Evolutionary conservation across 129 eudicot genomes (phyloP), one percentile per base, ranked within the genome.

Genomic region (Smallanthus sonchifolius): DNA sequence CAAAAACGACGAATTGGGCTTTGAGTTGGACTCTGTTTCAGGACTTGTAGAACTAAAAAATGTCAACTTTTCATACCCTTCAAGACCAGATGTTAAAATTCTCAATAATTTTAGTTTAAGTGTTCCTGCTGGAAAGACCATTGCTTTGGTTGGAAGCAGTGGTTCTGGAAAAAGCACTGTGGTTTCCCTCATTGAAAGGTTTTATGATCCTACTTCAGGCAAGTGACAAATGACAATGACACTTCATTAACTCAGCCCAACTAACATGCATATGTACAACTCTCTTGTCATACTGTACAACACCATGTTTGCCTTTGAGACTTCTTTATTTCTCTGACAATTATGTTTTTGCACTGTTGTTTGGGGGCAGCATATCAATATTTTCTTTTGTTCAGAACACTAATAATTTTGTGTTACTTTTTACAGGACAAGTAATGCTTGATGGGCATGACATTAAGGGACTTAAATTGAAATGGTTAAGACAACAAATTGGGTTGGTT

Each of bases 131-230:
- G 98, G 98, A 10, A 90, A 93, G 70, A 93, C 98, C 64, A 86
- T 93, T 68, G 98, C 98, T 75, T 77, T 93, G 55, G 98, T 93
- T 40, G 98, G 98, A 79, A 90, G 96, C 81, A 93, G 98, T 81
- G 98, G 98, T 37, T 90, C 98, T 57, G 98, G 98, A 11, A 93
- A 93, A 79, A 89, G 96, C 83, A 93, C 98, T 13, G 96, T 93
- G 24, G 98, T 93, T 28, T 86, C 95, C 74, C 95, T 93, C 70
- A 86, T 93, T 62, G 96, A 93, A 84, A 90, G 96, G 80, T 93
- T 93, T 55, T 93, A 93, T 73, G 98, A 93, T 83, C 98, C 98
- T 70, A 86, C 85, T 76, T 83, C 88, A 76, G 98, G 98, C 87
- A 81, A 80, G 11, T 60, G 30, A 24, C 30, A 24, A 24, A 24